phyloP scores from a whole-genome alignment of 768 basidiomycete genomes.

The Leccinellum albellum region DNA sequence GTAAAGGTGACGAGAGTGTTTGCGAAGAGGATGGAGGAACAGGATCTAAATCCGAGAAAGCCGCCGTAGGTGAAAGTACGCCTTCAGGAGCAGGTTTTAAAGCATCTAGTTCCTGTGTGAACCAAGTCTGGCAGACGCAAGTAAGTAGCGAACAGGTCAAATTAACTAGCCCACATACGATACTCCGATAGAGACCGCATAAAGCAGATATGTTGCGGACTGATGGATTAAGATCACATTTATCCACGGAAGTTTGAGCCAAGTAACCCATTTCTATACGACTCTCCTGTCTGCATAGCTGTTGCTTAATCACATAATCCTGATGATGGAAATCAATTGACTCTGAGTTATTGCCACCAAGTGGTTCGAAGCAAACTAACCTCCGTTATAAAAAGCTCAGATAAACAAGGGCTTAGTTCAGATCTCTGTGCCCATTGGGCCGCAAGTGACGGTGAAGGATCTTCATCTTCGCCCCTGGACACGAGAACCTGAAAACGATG shows the following conservation, averaged over 20 bases:
- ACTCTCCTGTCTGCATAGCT: constrained; percentile 73
- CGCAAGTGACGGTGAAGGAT: constrained; percentile 49
- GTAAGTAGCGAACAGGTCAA: constrained; percentile 5
- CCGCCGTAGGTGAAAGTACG: constrained; percentile 46
- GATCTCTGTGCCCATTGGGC: constrained; percentile 83
- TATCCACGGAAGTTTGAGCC: constrained; percentile 48
- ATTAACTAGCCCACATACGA: constrained; percentile 50
- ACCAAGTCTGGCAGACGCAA: constrained; percentile 65
- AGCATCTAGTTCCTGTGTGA: constrained; percentile 63
- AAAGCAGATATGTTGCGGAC: constrained; percentile 69
- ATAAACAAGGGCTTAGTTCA: constrained; percentile 72
- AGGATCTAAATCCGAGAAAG: constrained; percentile 45
- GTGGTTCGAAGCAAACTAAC: constrained; percentile 37
- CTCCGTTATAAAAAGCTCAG: constrained; percentile 53
- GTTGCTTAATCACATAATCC: constrained; percentile 43
- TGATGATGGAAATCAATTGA: constrained; percentile 19
- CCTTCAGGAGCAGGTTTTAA: constrained; percentile 60
- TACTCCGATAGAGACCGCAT: constrained; percentile 78
- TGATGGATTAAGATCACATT: constrained; percentile 67
- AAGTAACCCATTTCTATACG: constrained; percentile 71
- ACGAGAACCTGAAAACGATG: constrained; percentile 80
- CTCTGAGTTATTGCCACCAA: constrained; percentile 1
- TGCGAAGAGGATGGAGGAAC: constrained; percentile 40
- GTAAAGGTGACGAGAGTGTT: constrained; percentile 43
- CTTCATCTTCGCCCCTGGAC: constrained; percentile 37